phyloP scores from a whole-genome alignment of 2,329 filamentous ascomycete species.

The Penicillium sp. region DNA sequence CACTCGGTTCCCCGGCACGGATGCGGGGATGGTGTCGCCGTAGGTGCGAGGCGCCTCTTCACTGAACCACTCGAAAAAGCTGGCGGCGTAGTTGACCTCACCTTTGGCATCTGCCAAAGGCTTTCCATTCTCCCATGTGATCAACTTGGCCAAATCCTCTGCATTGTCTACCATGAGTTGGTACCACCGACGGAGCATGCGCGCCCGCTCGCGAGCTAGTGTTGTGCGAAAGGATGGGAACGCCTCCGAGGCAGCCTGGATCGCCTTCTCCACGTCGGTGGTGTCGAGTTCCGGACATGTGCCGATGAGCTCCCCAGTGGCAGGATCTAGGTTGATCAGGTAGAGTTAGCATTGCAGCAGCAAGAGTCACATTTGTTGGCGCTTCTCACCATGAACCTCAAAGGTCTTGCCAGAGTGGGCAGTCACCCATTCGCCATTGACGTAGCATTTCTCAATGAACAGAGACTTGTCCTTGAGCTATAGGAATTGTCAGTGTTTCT shows the following conservation, averaged over 20 bases:
- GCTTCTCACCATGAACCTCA: conserved; percentile 61
- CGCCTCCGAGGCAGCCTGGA: conserved; percentile 73
- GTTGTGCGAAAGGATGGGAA: conserved; percentile 56
- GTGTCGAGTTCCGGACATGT: conserved; percentile 74
- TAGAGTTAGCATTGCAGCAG: neutral
- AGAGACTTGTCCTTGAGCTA: conserved; percentile 74
- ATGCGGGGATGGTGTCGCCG: conserved; percentile 58
- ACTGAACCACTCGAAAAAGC: conserved; percentile 59
- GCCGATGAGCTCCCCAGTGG: conserved; percentile 73
- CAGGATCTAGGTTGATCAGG: conserved; percentile 57
- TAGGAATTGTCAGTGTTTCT: conserved; percentile 1
- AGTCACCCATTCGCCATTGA: conserved; percentile 88
- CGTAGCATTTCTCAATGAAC: conserved; percentile 76
- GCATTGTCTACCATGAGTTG: conserved; percentile 60
- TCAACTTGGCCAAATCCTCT: conserved; percentile 59
- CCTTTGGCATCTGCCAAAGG: conserved; percentile 55
- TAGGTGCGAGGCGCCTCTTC: conserved; percentile 55
- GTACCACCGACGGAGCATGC: conserved; percentile 62
- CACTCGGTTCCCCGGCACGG: conserved; percentile 54
- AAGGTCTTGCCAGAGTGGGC: conserved; percentile 88
- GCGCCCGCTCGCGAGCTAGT: conserved; percentile 54
- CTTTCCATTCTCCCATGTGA: conserved; percentile 67
- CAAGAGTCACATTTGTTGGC: neutral
- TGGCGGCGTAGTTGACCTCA: conserved; percentile 53
- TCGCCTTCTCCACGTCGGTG: conserved; percentile 72